Evolutionary conservation across 352 stramenopile species (phyloP).

Genomic region (Phytopythium boreale): DNA sequence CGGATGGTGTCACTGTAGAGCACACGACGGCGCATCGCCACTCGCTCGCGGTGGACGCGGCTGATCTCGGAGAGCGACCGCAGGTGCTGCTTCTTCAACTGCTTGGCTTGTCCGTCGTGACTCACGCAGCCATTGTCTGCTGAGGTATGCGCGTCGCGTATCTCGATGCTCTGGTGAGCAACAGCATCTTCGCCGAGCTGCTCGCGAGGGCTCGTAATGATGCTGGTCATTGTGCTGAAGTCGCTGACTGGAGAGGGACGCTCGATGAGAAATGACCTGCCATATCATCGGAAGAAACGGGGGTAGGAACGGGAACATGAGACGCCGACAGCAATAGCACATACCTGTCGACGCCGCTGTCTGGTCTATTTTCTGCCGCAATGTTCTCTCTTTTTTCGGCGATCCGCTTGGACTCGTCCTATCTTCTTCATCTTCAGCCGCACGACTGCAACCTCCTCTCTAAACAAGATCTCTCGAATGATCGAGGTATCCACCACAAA

Average conservation of each 20-base stretch:
- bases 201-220: not conserved
- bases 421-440: not conserved
- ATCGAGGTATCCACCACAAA: not conserved
- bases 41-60: conserved; percentile 27
- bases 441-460: too few relatives aligned
- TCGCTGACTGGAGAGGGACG: not conserved
- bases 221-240: not conserved
- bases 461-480: not conserved
- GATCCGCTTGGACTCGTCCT: not conserved
- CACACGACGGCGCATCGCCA: conserved; percentile 22
- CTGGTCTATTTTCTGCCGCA: conserved; percentile 7
- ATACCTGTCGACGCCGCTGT: not conserved
- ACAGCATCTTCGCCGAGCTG: not conserved
- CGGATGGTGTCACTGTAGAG: conserved; percentile 38
- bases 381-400: not conserved
- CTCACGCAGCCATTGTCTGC: not conserved
- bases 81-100: not conserved
- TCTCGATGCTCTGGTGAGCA: not conserved
- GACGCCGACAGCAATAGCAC: not conserved
- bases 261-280: not conserved
- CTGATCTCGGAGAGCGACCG: conserved; percentile 19
- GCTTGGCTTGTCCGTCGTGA: not conserved
- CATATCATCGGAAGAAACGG: not conserved
- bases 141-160: not conserved
- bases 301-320: not conserved